Evolutionary conservation across 2,329 filamentous ascomycete species (phyloP).

Genomic region (Pyrenophora tritici-repentis): DNA sequence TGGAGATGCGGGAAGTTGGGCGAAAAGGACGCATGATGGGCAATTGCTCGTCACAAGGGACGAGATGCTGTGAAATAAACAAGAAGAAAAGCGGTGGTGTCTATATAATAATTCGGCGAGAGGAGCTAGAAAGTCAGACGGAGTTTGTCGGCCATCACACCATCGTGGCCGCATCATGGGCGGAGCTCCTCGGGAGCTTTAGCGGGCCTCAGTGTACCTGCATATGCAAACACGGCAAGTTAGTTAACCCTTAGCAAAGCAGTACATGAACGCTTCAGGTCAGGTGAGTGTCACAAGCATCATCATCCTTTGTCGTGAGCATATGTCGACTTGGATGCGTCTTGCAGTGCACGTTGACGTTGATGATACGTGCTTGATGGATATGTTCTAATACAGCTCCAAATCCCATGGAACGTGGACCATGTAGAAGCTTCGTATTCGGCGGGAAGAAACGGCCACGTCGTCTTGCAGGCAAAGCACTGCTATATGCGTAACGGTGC

Average conservation of each 20-base stretch:
- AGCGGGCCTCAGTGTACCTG: slow-evolving; percentile 16
- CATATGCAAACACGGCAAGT: slow-evolving; percentile 27
- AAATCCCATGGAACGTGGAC: too few species aligned
- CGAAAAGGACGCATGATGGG: slow-evolving; percentile 38
- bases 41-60: slow-evolving; percentile 18
- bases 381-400: too few species aligned
- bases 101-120: slow-evolving; percentile 15
- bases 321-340: too few species aligned
- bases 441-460: too few species aligned
- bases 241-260: slow-evolving; percentile 3
- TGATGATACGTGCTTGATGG: too few species aligned
- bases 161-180: slow-evolving; percentile 34
- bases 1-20: slow-evolving; percentile 29
- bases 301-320: too few species aligned
- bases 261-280: neutral
- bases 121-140: slow-evolving; percentile 4
- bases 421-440: too few species aligned
- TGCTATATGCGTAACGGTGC: too few species aligned
- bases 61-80: slow-evolving; percentile 25
- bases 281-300: neutral
- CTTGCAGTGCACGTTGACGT: too few species aligned
- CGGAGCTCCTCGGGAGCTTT: slow-evolving; percentile 18
- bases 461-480: too few species aligned
- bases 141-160: slow-evolving; percentile 35
- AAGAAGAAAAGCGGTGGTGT: neutral